Evolutionary conservation across 257 asterid genomes (phyloP), one percentile per base, ranked within the genome.

Genomic region (Ehretia macrophylla): DNA sequence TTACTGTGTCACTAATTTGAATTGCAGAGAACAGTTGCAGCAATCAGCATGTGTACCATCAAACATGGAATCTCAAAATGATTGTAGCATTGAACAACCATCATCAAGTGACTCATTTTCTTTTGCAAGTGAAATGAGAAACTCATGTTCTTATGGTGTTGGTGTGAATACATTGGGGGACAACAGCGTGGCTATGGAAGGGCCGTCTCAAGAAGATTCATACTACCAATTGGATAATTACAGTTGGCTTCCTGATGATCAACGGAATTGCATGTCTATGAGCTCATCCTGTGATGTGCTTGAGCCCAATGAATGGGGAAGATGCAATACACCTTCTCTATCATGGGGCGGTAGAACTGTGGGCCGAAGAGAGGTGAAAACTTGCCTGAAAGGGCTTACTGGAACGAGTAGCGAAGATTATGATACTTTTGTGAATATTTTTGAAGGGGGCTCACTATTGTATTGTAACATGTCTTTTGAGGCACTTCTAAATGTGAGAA

Each of bases 341-440:
- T 68, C 93, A 55, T 92, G 99, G 99, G 99, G 97, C 67, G 96
- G 97, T 70, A 81, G 99, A 80, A 71, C 63, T 50, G 97, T 92
- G 61, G 91, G 89, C 53, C 83, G 86, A 79, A 84, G 91, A 78
- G 94, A 84, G 72, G 84, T 79, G 48, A 92, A 88, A 62, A 64
- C 76, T 68, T 84, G 77, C 74, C 79, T 85, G 55, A 78, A 84
- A 58, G 81, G 81, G 71, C 87, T 83, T 56, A 75, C 67, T 67
- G 93, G 95, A 59, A 60, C 86, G 79, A 86, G 81, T 75, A 72
- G 74, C 68, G 99, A 92, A 75, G 95, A 92, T 67, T 84, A 81
- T 71, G 95, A 88, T 78, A 81, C 91, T 60, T 92, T 92, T 66
- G 77, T 81, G 66, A 88, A 70, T 65, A 74, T 92, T 58, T 84